phyloP scores from a whole-genome alignment of 306 rosid genomes.

The Pyrus communis region DNA sequence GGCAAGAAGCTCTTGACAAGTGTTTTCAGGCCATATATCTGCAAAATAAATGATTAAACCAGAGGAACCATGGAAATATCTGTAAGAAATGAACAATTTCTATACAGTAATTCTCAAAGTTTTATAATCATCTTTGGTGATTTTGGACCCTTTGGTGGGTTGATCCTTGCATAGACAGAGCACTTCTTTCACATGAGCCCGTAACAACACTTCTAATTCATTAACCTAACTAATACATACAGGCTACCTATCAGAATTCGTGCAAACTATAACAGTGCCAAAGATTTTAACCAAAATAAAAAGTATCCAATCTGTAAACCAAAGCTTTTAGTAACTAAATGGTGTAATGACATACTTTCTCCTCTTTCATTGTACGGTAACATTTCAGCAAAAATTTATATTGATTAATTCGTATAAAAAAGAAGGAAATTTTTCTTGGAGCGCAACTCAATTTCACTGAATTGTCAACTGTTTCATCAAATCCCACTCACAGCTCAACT shows the following conservation, averaged over 20 bases:
- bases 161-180: not conserved
- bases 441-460: not conserved
- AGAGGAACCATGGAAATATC: not conserved
- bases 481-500: not conserved
- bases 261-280: not conserved
- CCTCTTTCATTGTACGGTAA: not conserved
- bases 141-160: not conserved
- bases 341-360: too few relatives aligned
- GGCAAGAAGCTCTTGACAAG: constrained; percentile 76
- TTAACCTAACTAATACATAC: not conserved
- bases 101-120: not conserved
- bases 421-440: not conserved
- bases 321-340: too few relatives aligned
- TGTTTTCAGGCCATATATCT: constrained; percentile 84
- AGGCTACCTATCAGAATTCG: not conserved
- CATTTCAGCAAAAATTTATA: not conserved
- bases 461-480: not conserved
- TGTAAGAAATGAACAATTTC: constrained; percentile 1
- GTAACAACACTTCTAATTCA: not conserved
- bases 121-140: not conserved
- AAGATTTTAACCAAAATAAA: not conserved
- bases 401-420: not conserved
- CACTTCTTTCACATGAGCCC: not conserved
- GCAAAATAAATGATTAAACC: constrained; percentile 19
- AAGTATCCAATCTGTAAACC: not conserved